phyloP scores from a whole-genome alignment of 176 grass and related monocot species.

The Otatea glauca region DNA sequence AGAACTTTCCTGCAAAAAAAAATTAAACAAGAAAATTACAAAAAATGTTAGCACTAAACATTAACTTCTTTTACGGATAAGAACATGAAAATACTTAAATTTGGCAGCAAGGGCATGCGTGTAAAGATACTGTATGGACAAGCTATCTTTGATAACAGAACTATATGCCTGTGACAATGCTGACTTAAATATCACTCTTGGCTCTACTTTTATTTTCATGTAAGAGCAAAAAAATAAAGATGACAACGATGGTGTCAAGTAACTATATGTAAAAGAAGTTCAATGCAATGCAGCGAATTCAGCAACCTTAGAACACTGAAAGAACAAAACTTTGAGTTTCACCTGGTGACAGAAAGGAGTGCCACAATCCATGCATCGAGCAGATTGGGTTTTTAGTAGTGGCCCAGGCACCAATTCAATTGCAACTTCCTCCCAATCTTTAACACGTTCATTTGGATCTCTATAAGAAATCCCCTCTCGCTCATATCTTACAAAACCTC shows the following conservation, averaged over 20 bases:
- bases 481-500: conserved; percentile 57
- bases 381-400: conserved; percentile 62
- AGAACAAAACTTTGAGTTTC: conserved; percentile 3
- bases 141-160: not conserved
- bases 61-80: not conserved
- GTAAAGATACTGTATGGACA: not conserved
- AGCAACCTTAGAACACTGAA: not conserved
- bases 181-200: not conserved
- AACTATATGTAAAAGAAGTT: not conserved
- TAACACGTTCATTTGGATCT: conserved; percentile 47
- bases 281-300: not conserved
- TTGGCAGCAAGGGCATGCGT: not conserved
- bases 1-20: conserved; percentile 61
- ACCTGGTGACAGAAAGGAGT: conserved; percentile 89
- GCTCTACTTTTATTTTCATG: not conserved
- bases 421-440: conserved; percentile 67
- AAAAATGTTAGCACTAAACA: not conserved
- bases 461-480: conserved; percentile 47
- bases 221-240: not conserved
- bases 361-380: conserved; percentile 67
- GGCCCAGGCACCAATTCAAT: conserved; percentile 53
- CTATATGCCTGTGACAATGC: conserved; percentile 11
- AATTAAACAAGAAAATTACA: conserved; percentile 12
- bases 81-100: not conserved
- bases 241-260: not conserved